Percentiles rank a stretch among this genome's conserved stretches.
Conservation (phyloP, 2,329 filamentous ascomycete species). For the Ophiostoma sp. region DNA sequence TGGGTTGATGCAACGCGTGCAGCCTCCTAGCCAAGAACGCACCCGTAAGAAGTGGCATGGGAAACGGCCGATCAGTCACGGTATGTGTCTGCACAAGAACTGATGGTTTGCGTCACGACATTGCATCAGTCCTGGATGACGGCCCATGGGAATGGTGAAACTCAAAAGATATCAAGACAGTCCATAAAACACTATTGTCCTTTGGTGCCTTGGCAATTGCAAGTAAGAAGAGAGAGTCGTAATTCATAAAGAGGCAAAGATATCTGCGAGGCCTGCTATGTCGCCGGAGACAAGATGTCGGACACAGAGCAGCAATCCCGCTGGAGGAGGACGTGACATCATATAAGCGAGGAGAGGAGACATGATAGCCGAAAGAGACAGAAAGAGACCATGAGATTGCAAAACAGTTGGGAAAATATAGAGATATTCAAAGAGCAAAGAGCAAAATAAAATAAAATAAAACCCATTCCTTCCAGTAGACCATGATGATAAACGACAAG, state of each 20-base stretch:
- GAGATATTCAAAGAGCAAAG: neutral
- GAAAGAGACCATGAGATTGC: neutral
- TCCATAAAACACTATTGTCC: neutral
- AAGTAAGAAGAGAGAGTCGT: neutral
- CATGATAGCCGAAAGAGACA: neutral
- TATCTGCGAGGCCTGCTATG: neutral
- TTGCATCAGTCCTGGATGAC: neutral
- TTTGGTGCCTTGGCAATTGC: neutral
- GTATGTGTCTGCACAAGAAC: neutral
- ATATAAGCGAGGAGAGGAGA: neutral
- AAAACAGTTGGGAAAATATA: neutral
- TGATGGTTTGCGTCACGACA: neutral
- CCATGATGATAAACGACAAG: conserved; percentile 13
- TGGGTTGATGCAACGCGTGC: neutral
- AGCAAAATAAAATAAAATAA: conserved; percentile 3
- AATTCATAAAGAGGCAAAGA: neutral
- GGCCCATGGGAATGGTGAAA: neutral
- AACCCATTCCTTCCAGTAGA: conserved; percentile 5
- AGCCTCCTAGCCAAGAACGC: neutral
- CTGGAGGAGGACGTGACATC: neutral
- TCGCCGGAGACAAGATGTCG: neutral
- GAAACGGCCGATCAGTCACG: neutral
- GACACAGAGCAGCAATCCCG: neutral
- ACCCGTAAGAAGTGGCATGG: neutral
- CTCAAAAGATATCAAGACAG: neutral